phyloP scores from a whole-genome alignment of 345 rosid species.

The Corymbia maculata region DNA sequence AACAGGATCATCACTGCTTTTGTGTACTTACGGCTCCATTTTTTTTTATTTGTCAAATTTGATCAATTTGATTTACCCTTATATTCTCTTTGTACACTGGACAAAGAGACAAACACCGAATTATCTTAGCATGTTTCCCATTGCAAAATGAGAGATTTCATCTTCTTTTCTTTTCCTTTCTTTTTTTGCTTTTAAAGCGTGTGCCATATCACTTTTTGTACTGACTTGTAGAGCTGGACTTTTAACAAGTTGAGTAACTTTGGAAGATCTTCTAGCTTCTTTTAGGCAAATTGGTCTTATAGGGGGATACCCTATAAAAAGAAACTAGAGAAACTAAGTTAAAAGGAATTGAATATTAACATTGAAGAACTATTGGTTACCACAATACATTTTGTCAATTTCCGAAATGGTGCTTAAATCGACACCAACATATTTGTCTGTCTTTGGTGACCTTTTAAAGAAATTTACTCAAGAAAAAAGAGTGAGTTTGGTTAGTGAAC shows the following conservation, averaged over 20 bases:
- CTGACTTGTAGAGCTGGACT: not conserved
- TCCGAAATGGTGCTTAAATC: fast-evolving
- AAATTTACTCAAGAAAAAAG: not conserved
- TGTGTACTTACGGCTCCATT: not conserved
- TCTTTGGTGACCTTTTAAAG: too few species aligned
- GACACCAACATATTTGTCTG: not conserved
- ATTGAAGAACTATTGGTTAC: not conserved
- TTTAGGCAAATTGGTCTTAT: not conserved
- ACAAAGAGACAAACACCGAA: not conserved
- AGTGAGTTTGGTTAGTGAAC: fast-evolving
- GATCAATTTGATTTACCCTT: not conserved
- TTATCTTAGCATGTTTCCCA: not conserved
- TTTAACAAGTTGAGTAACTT: not conserved
- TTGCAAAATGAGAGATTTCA: not conserved
- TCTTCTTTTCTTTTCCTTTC: not conserved
- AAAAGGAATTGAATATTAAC: not conserved
- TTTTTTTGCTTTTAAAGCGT: not conserved
- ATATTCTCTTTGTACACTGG: not conserved
- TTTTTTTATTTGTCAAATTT: not conserved
- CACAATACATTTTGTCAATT: not conserved
- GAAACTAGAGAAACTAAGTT: not conserved
- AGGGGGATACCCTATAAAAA: not conserved
- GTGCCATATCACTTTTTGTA: not conserved
- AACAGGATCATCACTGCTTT: not conserved
- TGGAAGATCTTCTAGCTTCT: not conserved